Conservation (phyloP, 2,329 filamentous ascomycete genomes). For the Penicillium psychrosexuale region DNA sequence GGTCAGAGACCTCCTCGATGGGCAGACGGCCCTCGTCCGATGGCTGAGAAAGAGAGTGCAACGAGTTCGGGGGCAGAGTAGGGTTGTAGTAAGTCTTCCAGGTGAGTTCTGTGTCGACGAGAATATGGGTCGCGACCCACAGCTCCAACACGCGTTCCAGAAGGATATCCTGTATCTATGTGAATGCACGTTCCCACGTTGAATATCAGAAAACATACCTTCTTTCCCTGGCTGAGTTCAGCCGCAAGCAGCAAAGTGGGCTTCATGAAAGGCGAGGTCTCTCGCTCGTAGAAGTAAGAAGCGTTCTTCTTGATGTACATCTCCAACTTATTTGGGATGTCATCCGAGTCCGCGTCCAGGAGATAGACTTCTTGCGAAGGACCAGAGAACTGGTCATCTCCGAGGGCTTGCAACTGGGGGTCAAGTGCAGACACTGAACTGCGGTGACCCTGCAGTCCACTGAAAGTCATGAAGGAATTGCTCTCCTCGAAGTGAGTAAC, state of each 20-base stretch:
- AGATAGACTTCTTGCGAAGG: conserved; percentile 45
- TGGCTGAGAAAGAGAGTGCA: conserved; percentile 37
- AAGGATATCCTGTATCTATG: conserved; percentile 12
- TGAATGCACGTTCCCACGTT: neutral
- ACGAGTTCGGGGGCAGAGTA: conserved; percentile 37
- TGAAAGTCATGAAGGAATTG: conserved; percentile 49
- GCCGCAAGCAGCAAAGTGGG: conserved; percentile 45
- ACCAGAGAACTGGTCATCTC: conserved; percentile 40
- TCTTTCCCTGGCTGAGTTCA: conserved; percentile 39
- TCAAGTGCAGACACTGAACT: conserved; percentile 37
- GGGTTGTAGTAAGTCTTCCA: conserved; percentile 52
- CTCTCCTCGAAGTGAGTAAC: conserved; percentile 55
- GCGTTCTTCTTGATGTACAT: conserved; percentile 52
- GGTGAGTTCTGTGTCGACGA: conserved; percentile 49
- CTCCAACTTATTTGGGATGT: conserved; percentile 53
- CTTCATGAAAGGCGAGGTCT: conserved; percentile 52
- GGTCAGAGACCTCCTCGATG: conserved; percentile 40
- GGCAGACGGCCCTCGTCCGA: conserved; percentile 41
- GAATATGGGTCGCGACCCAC: conserved; percentile 55
- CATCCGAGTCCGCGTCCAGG: conserved; percentile 50
- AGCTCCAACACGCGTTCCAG: conserved; percentile 54
- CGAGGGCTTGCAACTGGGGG: conserved; percentile 41
- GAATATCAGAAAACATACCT: conserved; percentile 26
- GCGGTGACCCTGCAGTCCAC: conserved; percentile 40
- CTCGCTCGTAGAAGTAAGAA: conserved; percentile 47